phyloP scores from a whole-genome alignment of 2,329 filamentous ascomycete species.

The Stagonosporopsis rhizophila region DNA sequence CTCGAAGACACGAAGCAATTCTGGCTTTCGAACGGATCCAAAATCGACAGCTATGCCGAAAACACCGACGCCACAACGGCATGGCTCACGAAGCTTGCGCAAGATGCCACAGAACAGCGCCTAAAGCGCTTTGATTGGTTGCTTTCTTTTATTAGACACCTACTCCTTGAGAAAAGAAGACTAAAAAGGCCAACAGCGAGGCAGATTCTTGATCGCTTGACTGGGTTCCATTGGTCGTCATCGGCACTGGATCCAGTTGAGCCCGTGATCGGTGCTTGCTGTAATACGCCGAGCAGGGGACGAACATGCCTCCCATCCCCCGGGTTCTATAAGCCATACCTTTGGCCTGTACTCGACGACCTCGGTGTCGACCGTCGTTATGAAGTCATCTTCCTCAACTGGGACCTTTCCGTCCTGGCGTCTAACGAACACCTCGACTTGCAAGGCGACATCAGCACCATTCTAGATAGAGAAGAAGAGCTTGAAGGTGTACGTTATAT shows the following conservation, averaged over 20 bases:
- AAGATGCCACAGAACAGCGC: background rate
- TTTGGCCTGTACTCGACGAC: no score
- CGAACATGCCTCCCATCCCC: no score
- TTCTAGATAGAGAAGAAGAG: background rate
- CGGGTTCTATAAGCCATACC: no score
- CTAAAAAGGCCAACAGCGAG: background rate
- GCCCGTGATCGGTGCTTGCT: background rate
- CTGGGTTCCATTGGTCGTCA: background rate
- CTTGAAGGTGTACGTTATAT: no score
- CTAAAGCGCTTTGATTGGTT: background rate
- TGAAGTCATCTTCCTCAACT: background rate
- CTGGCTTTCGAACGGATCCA: constrained; percentile 21
- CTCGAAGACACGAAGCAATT: constrained; percentile 5
- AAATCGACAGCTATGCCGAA: constrained; percentile 21
- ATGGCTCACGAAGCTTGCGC: background rate
- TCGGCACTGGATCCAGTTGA: background rate
- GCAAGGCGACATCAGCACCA: background rate
- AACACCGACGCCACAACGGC: constrained; percentile 15
- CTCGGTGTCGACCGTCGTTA: background rate
- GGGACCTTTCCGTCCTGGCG: background rate
- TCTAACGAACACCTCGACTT: background rate
- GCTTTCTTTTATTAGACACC: background rate
- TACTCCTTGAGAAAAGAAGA: background rate
- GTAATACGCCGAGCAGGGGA: background rate
- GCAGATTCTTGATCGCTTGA: background rate